Evolutionary conservation across 2,329 filamentous ascomycete genomes (phyloP), one percentile per base, ranked within the genome.

Genomic region (Rasamsonia emersonii): DNA sequence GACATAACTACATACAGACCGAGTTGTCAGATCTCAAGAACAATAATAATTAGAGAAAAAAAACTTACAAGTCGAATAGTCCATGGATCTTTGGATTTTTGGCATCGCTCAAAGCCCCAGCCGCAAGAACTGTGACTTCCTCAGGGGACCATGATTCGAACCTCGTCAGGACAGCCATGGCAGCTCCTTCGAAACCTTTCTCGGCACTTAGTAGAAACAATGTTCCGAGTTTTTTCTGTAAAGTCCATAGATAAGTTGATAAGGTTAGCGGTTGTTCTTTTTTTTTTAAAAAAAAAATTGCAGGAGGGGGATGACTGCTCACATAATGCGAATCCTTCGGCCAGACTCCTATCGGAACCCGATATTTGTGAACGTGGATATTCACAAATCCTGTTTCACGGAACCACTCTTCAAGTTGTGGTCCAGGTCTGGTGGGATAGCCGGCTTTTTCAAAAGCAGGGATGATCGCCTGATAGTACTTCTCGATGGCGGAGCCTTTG

Each of bases 351-450:
- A 35, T 30, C 1, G 35, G 35, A 8, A 35, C 9, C 15, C 13
- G 16, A 24, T 15, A 38, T 16, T 18, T 18, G 7, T 17, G 9
- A 14, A 28, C 24, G 15, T 34, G 34, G 16, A 38, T 25, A 18
- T 37, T 35, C 6, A 30, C 16, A 17, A 35, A 38, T 8, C 32
- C 35, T 7, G 32, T 14, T 11, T 30, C 26, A 14, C 31, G 17
- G 4, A 35, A 20, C 27, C 31, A 35, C n/a, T 13, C 16, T 21
- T 38, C 33, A 10, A 38, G 15, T 14, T 30, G 24, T 5, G 27
- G 33, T 1, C 36, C 38, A 13, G 40, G 36, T n/a, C 24, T 10
- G 13, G 13, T 8, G 9, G 6, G 9, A 7, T 18, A 18, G 6
- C 27, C 27, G 11, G 15, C 15, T 13, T 14, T 19, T 8, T 15